Base-by-base conservation (phyloP, 495 filamentous ascomycete genomes). In the Tuber aestivum region DNA sequence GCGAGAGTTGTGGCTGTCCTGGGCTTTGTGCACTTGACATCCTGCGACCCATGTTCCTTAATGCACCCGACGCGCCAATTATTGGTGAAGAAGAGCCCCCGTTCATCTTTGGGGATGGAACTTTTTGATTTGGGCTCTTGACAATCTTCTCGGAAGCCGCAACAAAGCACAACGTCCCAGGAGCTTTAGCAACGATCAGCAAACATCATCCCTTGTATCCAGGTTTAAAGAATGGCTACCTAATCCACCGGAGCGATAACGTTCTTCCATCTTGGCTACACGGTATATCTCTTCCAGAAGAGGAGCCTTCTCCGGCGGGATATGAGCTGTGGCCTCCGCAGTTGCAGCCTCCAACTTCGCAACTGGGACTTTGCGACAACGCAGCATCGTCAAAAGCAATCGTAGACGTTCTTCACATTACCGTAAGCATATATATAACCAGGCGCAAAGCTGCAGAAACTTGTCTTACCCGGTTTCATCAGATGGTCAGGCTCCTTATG, bases 401-500 rank as follows among this genome's bases (percentile, higher is more conserved):
- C 70, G 78, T 41, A 83, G 79, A 42, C 85, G 85, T 50, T 82
- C 85, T 85, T 68, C 41, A 50, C 72, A 69, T 74, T 73, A 48
- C 35, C 70, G 18, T 48, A 70, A 41, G 42, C n/a, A 48, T 14
- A 16, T 48, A 20, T n/a, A n/a, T n/a, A n/a, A 65, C 56, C 38
- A 38, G 48, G 20, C 35, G 41, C 27, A 70, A 21, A 70, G 45
- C 18, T 32, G 7, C 27, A 69, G 74, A 38, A 71, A 72, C 70
- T 68, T 76, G 32, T 79, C 89, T 84, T 84, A 95, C 93, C 90
- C 75, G 88, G 87, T 85, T 92, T 97, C 78, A 87, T 86, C 42
- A 94, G 79, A 83, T 97, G 94, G 79, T 97, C 93, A 0, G 94
- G 94, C 85, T 97, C 94, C 80, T 88, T 92, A 83, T 95, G 93